Evolutionary conservation across 352 stramenopile genomes (phyloP).

Genomic region (Phytopythium oedochilum): DNA sequence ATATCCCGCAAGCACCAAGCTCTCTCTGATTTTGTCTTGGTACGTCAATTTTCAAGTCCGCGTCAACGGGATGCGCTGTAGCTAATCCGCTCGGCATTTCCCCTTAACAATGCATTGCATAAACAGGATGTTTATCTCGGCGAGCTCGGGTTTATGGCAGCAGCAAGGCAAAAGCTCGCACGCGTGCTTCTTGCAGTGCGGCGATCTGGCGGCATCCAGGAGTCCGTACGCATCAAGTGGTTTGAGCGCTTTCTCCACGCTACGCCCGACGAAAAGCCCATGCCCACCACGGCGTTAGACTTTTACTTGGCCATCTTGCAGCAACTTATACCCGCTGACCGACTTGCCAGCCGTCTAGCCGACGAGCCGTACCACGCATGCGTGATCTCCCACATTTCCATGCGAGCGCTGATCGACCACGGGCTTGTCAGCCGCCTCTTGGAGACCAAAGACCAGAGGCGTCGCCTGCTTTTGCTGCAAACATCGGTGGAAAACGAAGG

Average conservation of each 20-base stretch:
- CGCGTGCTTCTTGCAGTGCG: conserved; percentile 42
- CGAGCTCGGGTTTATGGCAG: conserved; percentile 58
- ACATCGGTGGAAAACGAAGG: conserved; percentile 1
- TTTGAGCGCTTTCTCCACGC: conserved; percentile 55
- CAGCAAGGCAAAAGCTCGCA: conserved; percentile 50
- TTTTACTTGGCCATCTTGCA: conserved; percentile 54
- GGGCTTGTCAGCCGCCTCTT: conserved; percentile 38
- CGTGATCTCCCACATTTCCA: conserved; percentile 27
- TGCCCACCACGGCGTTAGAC: conserved; percentile 40
- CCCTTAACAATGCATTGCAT: background rate
- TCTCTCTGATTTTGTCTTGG: conserved; percentile 43
- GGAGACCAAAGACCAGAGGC: conserved; percentile 40
- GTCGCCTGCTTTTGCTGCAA: conserved; percentile 30
- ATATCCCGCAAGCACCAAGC: conserved; percentile 28
- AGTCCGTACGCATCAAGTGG: conserved; percentile 58
- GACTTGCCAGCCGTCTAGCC: conserved; percentile 37
- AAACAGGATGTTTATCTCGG: conserved; percentile 44
- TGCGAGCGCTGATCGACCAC: conserved; percentile 45
- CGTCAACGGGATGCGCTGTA: no score
- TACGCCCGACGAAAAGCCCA: conserved; percentile 15
- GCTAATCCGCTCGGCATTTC: background rate
- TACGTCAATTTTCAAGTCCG: conserved; percentile 7
- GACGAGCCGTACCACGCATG: conserved; percentile 42
- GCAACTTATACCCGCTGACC: conserved; percentile 33
- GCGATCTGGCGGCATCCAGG: conserved; percentile 27